Conservation (phyloP, 176 grass and related monocot genomes). For the Echinochloa phyllopogon region DNA sequence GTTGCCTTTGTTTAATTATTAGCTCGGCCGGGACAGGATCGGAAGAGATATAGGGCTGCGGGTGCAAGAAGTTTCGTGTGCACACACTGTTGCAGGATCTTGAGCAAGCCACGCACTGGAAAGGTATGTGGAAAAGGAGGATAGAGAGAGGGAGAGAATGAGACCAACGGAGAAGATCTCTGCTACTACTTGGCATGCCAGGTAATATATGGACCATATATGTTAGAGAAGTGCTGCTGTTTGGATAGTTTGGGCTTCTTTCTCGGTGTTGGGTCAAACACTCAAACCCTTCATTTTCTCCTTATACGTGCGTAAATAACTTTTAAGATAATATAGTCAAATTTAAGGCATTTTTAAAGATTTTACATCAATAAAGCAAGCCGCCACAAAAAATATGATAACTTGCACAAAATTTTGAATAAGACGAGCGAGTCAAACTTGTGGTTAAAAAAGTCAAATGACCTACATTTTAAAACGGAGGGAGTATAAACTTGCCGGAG, state of each 20-base stretch:
- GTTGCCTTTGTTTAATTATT: conserved; percentile 22
- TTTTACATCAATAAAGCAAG: too few species aligned
- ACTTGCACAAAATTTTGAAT: too few species aligned
- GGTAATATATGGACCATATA: not conserved
- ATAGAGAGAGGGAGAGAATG: not conserved
- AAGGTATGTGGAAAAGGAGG: not conserved
- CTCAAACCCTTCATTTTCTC: not conserved
- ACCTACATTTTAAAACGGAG: too few species aligned
- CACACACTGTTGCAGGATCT: conserved; percentile 8
- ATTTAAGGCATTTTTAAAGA: too few species aligned
- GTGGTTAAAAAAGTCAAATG: too few species aligned
- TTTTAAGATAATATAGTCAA: too few species aligned
- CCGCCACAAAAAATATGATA: too few species aligned
- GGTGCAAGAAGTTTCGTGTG: conserved; percentile 52
- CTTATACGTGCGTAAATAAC: not conserved
- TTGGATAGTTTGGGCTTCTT: not conserved
- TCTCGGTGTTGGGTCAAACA: not conserved
- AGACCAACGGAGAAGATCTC: not conserved
- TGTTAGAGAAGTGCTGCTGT: not conserved
- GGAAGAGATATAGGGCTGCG: conserved; percentile 26
- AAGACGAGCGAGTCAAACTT: too few species aligned
- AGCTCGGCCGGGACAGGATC: not conserved
- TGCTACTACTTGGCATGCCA: not conserved
- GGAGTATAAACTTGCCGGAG: not conserved
- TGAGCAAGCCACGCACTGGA: not conserved